Evolutionary conservation across 2,329 filamentous ascomycete species (phyloP), one percentile per base, ranked within the genome.

Genomic region (Paecilomyces sp.): DNA sequence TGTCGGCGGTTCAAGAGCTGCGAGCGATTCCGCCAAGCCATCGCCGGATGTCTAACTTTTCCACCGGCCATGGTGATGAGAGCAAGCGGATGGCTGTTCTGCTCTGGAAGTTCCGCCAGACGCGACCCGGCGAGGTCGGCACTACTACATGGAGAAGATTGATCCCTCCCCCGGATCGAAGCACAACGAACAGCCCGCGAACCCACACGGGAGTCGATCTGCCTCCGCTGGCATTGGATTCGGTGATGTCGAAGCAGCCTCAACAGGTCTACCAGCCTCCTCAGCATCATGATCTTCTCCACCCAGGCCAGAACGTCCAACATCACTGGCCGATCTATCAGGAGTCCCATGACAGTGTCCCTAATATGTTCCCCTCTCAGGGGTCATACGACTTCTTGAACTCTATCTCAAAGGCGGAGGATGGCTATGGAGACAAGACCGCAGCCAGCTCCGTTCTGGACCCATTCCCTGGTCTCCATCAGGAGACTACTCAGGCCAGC

Each of bases 31-130:
- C 71, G 30, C 60, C 66, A 31, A 66, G 58, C 58, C 65, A 67
- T 31, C 67, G 66, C 5, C 66, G 70, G 8, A 59, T 70, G 11
- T 68, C 71, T 50, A 67, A 67, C 33, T 70, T 68, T 58, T 62
- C 64, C 36, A 58, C 61, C 9, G 65, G 66, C n/a, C 55, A 66
- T 1, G 63, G 61, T 12, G 68, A 68, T 18, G 68, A 73, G 53
- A 69, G 70, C 51, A 73, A 75, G 62, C 68, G 74, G 28, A 74
- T 79, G 68, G 76, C 76, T 1, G 71, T 80, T 53, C 61, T 80
- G 13, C 69, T 78, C 18, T 80, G 78, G 78, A 77, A 75, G 57
- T 80, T 80, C 65, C 74, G 74, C 6, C 73, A 78, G 63, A 76
- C 75, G n/a, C 66, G 69, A 6, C 66, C 69, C 15, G 70, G 69